A percentile compares a stretch with the other conserved stretches of the same genome.
Evolutionary conservation across 2,329 filamentous ascomycete genomes (phyloP).

Genomic region (Phyllosticta capitalensis): DNA sequence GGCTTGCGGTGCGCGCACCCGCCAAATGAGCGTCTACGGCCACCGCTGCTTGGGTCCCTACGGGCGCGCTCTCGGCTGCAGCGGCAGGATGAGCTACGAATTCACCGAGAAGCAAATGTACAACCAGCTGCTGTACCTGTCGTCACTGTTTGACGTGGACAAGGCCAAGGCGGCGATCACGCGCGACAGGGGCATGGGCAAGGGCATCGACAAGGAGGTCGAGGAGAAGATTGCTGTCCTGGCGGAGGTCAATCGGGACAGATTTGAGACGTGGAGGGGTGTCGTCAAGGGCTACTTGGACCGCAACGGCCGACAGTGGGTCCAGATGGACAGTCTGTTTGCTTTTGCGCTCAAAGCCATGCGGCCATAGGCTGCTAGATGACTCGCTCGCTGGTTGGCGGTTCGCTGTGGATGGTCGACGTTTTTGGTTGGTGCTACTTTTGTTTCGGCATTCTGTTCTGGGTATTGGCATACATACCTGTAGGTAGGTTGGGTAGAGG

Average conservation of each 20-base stretch:
- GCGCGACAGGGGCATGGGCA: constrained; percentile 23
- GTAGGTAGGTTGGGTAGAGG: not conserved
- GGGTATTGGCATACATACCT: not conserved
- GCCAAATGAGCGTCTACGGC: constrained; percentile 90
- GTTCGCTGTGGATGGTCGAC: no score
- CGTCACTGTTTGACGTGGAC: constrained; percentile 80
- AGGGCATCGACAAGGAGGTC: constrained; percentile 38
- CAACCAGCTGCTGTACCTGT: constrained; percentile 87
- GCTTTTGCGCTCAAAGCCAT: constrained; percentile 40
- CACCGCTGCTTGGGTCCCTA: constrained; percentile 79
- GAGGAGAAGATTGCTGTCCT: constrained; percentile 56
- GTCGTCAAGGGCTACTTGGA: constrained; percentile 77
- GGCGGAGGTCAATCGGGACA: constrained; percentile 69
- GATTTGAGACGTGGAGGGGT: constrained; percentile 66
- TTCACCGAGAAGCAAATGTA: constrained; percentile 83
- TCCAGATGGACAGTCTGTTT: constrained; percentile 86
- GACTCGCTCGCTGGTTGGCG: no score
- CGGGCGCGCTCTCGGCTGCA: constrained; percentile 73
- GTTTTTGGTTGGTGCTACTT: not conserved
- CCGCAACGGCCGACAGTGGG: constrained; percentile 86
- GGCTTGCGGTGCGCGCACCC: constrained; percentile 74
- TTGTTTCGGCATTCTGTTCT: not conserved
- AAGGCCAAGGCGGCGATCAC: constrained; percentile 38
- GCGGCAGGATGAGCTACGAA: constrained; percentile 82
- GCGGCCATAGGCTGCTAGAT: not conserved